Conservation (phyloP, 768 basidiomycete genomes). For the Paxillus ammoniavirescens region DNA sequence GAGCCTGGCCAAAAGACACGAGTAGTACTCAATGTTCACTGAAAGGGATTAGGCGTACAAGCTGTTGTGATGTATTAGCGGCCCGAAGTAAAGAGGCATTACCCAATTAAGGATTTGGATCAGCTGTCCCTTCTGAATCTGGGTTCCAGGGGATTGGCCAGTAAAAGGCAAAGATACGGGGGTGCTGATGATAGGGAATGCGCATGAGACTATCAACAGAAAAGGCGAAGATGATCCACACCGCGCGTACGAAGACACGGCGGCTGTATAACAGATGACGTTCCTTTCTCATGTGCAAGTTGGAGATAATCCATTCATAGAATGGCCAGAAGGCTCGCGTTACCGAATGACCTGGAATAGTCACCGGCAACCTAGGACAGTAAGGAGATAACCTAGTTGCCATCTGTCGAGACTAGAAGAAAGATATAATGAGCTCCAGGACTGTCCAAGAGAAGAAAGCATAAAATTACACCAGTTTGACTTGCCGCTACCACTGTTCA, state of each 20-base stretch:
- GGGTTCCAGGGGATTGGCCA: neutral
- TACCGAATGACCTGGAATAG: neutral
- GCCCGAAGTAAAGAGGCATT: neutral
- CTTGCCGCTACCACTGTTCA: too few relatives aligned
- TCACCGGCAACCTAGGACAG: neutral
- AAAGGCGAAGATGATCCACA: neutral
- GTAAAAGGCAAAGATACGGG: neutral
- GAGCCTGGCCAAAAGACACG: neutral
- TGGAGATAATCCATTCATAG: neutral
- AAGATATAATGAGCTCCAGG: neutral
- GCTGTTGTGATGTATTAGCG: neutral
- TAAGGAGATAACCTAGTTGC: neutral
- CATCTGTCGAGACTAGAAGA: neutral
- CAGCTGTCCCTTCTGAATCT: neutral
- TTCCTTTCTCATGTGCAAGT: neutral
- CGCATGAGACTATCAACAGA: neutral
- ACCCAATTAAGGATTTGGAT: neutral
- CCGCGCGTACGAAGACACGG: neutral
- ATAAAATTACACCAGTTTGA: neutral
- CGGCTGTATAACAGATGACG: too few relatives aligned
- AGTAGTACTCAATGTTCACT: neutral
- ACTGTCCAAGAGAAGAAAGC: neutral
- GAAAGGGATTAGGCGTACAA: slow-evolving; percentile 7
- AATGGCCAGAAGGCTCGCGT: neutral
- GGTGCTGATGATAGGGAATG: neutral